Evolutionary conservation across 202 grass and related monocot genomes (phyloP).

Genomic region (Panicum virgatum): DNA sequence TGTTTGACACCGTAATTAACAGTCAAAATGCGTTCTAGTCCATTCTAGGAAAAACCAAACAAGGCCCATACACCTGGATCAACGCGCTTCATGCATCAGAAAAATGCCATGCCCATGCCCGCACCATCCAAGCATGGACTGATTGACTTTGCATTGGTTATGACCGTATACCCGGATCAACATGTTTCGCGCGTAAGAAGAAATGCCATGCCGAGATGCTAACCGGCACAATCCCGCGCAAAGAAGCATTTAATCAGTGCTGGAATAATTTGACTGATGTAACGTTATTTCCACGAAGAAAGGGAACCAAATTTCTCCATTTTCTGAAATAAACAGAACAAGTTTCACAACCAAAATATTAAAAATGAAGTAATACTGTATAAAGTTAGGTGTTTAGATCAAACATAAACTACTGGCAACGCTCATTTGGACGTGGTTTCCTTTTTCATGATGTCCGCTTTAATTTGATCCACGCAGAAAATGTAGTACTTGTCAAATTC

Average conservation of each 20-base stretch:
- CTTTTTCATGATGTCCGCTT: background rate
- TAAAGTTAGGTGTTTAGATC: background rate
- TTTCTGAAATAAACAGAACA: background rate
- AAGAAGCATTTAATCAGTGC: background rate
- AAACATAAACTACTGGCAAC: background rate
- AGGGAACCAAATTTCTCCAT: background rate
- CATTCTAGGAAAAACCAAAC: too few relatives aligned
- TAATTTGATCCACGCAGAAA: background rate
- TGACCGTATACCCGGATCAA: background rate
- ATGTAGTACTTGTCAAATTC: background rate
- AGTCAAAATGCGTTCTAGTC: too few relatives aligned
- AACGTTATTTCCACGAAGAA: background rate
- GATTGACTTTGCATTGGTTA: too few relatives aligned
- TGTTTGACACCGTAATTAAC: too few relatives aligned
- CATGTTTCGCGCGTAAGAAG: slow-evolving; percentile 27
- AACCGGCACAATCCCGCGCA: background rate
- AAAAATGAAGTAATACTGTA: too few relatives aligned
- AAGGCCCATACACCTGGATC: background rate
- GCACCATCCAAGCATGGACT: too few relatives aligned
- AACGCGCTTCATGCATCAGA: slow-evolving; percentile 22
- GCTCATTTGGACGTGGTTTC: background rate
- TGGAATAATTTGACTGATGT: background rate
- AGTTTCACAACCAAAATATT: background rate
- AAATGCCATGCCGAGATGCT: background rate
- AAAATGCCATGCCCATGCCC: too few relatives aligned